Base-by-base conservation (phyloP, 768 basidiomycete species). In the Kwoniella bestiolae region DNA sequence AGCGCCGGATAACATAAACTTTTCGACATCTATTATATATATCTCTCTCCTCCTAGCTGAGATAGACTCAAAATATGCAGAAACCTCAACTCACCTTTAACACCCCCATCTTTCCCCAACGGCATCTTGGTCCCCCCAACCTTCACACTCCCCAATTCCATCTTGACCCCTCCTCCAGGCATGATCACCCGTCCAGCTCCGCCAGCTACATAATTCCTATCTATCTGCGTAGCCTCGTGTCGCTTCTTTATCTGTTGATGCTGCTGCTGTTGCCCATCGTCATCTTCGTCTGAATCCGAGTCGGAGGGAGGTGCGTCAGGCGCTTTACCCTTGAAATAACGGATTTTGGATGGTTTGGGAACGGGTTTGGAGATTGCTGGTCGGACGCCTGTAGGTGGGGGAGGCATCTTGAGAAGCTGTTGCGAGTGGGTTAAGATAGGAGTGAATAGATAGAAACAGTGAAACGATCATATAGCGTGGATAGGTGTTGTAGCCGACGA, bases 271-370 rank as follows among this genome's bases (percentile, higher is more conserved):
- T 67, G 38, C 16, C 58, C 69, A 9, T 75, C 73, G 21, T 69
- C 61, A 25, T 73, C 73, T n/a, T 69, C 64, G 35, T 75, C 75
- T 25, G 74, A 70, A 14, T 75, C 75, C 11, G 74, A 75, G 9
- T 69, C 60, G 21, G 68, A 65, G 5, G 63, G 58, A 29, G 69
- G 68, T 9, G 71, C 76, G 21, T 69, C 66, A 9, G 68, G 74
- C 21, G 73, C 69, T 67, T 75, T 75, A 41, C 72, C 72, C 44
- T 75, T 75, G 69, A 76, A 78, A 46, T 76, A 76, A 35, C 77
- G 66, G 34, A 71, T 65, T 51, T 76, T 74, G 31, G 70, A 32
- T 9, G 77, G 69, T 58, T 72, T 70, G 16, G 63, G 67, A 28
- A 60, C 28, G 3, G 70, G 70, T 31, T 59, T 46, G 3, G 56